Evolutionary conservation across 192 early-diverging fungal species (phyloP), one percentile per base, ranked within the genome.

Genomic region (Pilaira anomala): DNA sequence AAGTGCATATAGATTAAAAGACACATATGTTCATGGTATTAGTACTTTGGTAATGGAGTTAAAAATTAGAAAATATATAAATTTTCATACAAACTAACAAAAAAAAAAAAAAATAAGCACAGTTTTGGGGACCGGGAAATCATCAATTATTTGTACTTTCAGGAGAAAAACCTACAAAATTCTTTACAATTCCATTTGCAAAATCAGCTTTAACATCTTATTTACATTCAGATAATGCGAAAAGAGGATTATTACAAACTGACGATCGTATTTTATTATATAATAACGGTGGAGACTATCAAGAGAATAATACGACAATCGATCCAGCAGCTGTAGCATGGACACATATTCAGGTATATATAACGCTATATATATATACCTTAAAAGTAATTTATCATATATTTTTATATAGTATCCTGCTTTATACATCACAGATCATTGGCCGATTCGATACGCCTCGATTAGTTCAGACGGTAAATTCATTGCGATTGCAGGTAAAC

Each of bases 401-500:
- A 58, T 19, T 59, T 3, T 42, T 54, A 30, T 59, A 12, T 72
- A 89, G 77, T 78, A 88, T 42, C 91, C 91, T 1, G 67, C 71
- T 11, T 84, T 87, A 62, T 93, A 93, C 62, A 77, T 93, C 39
- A 80, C 85, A 11, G 80, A 83, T 42, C 89, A 92, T 61, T 93
- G 92, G 92, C 92, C 92, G 9, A 89, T 93, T 30, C 40, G 87
- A 81, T 88, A 87, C 62, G 82, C 85, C 11, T 79, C 89, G 7
- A 78, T 86, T 21, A 88, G 87, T 53, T 69, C 75, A 7, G 86
- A 85, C 25, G 92, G 91, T 11, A 77, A 78, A 19, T 88, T 81
- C 61, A 74, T 96, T 28, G 96, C 93, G 0, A 85, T 96, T 58
- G 91, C 96, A 9, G 96, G 96, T 1, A 78, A 71, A 51, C 86